Percentiles rank a stretch among this genome's conserved stretches.
phyloP scores from a whole-genome alignment of 495 filamentous ascomycete genomes.

The Trichoderma parareesei region DNA sequence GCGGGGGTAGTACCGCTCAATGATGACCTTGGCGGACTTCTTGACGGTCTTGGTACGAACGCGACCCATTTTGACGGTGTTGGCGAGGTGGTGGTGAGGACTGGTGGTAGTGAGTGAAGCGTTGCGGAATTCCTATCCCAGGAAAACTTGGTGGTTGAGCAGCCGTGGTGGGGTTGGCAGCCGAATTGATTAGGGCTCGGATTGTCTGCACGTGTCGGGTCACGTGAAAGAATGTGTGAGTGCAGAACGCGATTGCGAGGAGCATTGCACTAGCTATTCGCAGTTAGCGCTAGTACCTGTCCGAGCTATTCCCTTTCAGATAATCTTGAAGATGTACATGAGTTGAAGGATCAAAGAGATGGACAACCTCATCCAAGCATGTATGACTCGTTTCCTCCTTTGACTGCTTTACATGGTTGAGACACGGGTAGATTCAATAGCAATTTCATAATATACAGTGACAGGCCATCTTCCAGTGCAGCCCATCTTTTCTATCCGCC shows the following conservation, averaged over 20 bases:
- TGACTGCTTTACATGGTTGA: neutral
- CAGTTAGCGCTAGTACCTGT: neutral
- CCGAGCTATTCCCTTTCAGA: neutral
- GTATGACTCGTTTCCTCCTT: neutral
- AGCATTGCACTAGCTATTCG: neutral
- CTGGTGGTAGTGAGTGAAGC: conserved; percentile 15
- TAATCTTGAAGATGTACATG: neutral
- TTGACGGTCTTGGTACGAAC: conserved; percentile 99
- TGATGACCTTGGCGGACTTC: conserved; percentile 99
- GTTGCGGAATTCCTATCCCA: neutral
- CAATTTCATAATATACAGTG: conserved; percentile 1
- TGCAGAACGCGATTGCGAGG: neutral
- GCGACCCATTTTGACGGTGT: conserved; percentile 84
- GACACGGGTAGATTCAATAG: neutral
- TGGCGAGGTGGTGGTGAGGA: conserved; percentile 21
- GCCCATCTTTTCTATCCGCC: neutral
- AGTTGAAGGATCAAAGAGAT: neutral
- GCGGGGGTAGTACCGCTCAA: conserved; percentile 98
- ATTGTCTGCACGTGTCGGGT: neutral
- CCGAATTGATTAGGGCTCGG: conserved; percentile 12
- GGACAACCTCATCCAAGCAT: neutral
- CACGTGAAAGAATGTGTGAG: neutral
- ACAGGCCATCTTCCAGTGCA: neutral
- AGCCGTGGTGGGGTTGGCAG: neutral
- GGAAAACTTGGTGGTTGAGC: conserved; percentile 5